Evolutionary conservation across 73 alveolate genomes (phyloP).

Genomic region (Paramecium biaurelia): DNA sequence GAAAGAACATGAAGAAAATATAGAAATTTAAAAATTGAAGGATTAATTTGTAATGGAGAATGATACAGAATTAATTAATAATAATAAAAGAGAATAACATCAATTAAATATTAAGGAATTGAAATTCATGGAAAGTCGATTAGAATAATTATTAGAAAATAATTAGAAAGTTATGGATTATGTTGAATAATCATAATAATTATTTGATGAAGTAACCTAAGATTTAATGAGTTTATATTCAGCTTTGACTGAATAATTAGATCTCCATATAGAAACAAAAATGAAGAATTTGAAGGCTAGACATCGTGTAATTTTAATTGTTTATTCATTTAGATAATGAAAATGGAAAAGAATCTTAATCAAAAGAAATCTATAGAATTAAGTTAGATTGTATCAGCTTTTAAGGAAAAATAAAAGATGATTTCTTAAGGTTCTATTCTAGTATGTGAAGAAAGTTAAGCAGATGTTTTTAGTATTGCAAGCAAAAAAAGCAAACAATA

Average conservation of each 20-base stretch:
- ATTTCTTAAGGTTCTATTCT: neutral
- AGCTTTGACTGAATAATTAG: slow-evolving; percentile 34
- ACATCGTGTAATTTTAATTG: neutral
- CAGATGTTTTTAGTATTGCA: neutral
- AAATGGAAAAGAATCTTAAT: slow-evolving; percentile 20
- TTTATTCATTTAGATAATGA: neutral
- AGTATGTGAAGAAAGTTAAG: slow-evolving; percentile 5
- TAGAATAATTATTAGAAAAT: slow-evolving; percentile 39
- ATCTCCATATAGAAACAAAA: neutral
- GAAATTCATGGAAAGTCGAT: slow-evolving; percentile 22
- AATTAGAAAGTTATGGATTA: slow-evolving; percentile 6
- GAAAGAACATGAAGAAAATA: neutral
- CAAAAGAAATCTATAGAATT: neutral
- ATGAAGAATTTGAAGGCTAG: slow-evolving; percentile 18
- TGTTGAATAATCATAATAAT: neutral
- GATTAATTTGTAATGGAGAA: neutral
- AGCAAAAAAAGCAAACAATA: neutral
- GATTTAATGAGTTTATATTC: slow-evolving; percentile 34
- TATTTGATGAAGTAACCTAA: slow-evolving; percentile 25
- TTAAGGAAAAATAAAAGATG: slow-evolving; percentile 9
- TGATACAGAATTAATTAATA: neutral
- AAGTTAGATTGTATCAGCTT: neutral
- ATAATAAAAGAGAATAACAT: neutral
- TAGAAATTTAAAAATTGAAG: neutral
- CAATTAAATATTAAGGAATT: slow-evolving; percentile 21